These are phyloP conservation scores for Fonsecaea monophora DNA, from an alignment of 2,329 filamentous ascomycete genomes.

Conservation along the genomic window DNA sequence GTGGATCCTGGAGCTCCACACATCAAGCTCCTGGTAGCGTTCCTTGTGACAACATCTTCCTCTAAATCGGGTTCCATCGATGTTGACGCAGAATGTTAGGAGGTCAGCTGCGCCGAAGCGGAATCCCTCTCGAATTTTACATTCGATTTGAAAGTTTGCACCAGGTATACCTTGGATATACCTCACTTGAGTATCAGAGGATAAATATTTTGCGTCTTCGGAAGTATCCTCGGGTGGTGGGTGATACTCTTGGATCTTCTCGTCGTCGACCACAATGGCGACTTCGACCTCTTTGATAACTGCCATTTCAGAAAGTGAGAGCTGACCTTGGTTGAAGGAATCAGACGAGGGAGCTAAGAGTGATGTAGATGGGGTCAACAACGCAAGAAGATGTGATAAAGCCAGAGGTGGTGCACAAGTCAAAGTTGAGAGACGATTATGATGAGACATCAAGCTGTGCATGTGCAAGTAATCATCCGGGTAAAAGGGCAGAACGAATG, in stretches of 20 bases:
- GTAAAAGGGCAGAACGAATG: too few relatives aligned
- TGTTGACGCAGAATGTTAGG: neutral
- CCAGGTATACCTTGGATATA: constrained; percentile 13
- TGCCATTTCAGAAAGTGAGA: neutral
- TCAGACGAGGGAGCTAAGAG: neutral
- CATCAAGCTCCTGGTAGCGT: neutral
- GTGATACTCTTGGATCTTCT: neutral
- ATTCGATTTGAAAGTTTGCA: constrained; percentile 13
- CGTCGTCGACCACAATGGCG: neutral
- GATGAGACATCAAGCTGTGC: too few relatives aligned
- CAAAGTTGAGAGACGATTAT: too few relatives aligned
- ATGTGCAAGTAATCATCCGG: too few relatives aligned
- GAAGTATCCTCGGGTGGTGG: neutral
- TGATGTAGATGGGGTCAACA: neutral
- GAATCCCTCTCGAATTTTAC: neutral
- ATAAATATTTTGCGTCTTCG: neutral
- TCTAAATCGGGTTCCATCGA: constrained; percentile 1
- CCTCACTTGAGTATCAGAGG: constrained; percentile 4
- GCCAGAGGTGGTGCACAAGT: neutral
- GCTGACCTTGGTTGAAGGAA: neutral
- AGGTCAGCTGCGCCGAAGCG: constrained; percentile 1
- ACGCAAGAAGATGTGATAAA: neutral
- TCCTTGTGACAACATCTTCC: neutral
- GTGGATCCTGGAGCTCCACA: neutral
- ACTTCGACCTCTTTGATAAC: neutral